These are phyloP conservation scores for Fusarium cyanostomum DNA, from an alignment of 2,329 filamentous ascomycete species.

Conservation along the genomic window DNA sequence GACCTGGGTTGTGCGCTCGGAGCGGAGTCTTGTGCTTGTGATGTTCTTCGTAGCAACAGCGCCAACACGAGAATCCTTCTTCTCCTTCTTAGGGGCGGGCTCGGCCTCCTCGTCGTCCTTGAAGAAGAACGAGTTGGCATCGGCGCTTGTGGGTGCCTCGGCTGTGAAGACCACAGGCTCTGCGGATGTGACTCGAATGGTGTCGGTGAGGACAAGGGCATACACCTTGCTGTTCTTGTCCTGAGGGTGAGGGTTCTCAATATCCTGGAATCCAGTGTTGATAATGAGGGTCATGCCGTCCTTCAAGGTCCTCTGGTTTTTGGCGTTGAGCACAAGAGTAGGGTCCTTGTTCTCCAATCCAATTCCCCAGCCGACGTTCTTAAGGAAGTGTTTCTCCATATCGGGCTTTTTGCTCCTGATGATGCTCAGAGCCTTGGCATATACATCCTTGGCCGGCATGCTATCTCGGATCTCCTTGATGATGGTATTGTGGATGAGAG, in stretches of 20 bases:
- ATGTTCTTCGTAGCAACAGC: conserved; percentile 95
- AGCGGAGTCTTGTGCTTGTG: conserved; percentile 89
- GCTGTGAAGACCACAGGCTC: conserved; percentile 92
- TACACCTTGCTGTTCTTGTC: conserved; percentile 92
- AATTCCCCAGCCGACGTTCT: conserved; percentile 90
- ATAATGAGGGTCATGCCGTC: conserved; percentile 98
- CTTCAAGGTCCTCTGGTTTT: conserved; percentile 83
- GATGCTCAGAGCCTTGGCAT: conserved; percentile 82
- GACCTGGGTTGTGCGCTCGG: conserved; percentile 85
- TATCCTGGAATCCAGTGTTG: conserved; percentile 87
- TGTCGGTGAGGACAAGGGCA: conserved; percentile 90
- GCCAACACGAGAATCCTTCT: conserved; percentile 82
- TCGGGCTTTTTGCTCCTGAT: conserved; percentile 94
- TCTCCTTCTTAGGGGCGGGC: conserved; percentile 88
- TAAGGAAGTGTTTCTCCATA: conserved; percentile 92
- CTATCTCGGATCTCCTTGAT: conserved; percentile 92
- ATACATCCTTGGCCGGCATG: conserved; percentile 86
- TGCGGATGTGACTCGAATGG: conserved; percentile 82
- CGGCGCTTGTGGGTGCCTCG: conserved; percentile 88
- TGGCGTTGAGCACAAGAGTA: conserved; percentile 84
- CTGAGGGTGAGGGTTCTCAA: conserved; percentile 86
- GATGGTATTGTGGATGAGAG: conserved; percentile 86
- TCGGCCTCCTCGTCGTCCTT: conserved; percentile 93
- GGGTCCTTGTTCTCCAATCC: conserved; percentile 90
- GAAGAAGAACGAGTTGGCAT: conserved; percentile 98